These are phyloP conservation scores for Fusarium pseudocircinatum DNA, from an alignment of 2,329 filamentous ascomycete species.

Conservation along the genomic window DNA sequence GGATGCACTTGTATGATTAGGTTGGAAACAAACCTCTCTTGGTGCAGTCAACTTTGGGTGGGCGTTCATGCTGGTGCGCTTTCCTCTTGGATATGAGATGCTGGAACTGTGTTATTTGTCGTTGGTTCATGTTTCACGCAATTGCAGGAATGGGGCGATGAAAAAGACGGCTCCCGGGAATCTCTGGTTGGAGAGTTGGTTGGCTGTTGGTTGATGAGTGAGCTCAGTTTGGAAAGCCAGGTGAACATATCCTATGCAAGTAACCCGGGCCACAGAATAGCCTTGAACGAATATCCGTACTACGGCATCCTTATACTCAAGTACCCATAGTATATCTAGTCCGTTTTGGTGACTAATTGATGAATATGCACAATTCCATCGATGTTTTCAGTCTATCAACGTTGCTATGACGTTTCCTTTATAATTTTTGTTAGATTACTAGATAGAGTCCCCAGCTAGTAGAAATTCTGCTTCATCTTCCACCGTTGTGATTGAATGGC, in stretches of 20 bases:
- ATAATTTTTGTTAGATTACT: background rate
- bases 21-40: conserved; percentile 17
- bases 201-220: conserved; percentile 1
- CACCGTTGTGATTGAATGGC: conserved; percentile 3
- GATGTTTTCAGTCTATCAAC: background rate
- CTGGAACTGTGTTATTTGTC: background rate
- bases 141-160: conserved; percentile 1
- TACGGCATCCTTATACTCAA: conserved; percentile 4
- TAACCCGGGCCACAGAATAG: conserved; percentile 29
- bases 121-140: conserved; percentile 1
- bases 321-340: background rate
- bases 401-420: background rate
- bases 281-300: conserved; percentile 24
- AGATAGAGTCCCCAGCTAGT: background rate
- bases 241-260: conserved; percentile 13
- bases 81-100: conserved; percentile 2
- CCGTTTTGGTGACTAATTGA: background rate
- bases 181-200: conserved; percentile 1
- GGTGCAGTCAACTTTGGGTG: conserved; percentile 9
- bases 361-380: background rate
- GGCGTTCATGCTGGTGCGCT: conserved; percentile 11
- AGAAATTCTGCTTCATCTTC: background rate
- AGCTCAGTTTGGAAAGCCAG: conserved; percentile 5
- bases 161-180: conserved; percentile 7
- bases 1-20: conserved; percentile 32